Evolutionary conservation across 2,329 filamentous ascomycete genomes (phyloP), one percentile per base, ranked within the genome.

Genomic region (Chrysosporium queenslandicum): DNA sequence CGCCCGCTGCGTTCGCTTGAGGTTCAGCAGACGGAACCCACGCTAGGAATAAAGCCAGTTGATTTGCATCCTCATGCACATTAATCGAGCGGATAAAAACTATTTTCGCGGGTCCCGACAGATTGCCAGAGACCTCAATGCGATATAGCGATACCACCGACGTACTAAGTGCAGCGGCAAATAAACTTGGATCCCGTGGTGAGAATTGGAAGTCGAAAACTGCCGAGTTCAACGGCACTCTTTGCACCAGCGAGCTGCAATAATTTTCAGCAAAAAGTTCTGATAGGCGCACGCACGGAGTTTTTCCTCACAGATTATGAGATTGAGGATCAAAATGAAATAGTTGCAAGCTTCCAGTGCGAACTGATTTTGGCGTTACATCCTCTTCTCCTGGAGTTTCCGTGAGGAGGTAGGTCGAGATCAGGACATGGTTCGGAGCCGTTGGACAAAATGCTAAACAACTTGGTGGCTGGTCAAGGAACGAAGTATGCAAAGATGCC

Each of bases 131-230:
- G 43, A 14, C 43, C 30, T 58, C 59, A 34, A 67, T 56, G 12
- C 65, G 60, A 42, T 74, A 74, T 7, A 73, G 55, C 4, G 65
- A 58, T 2, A 68, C 60, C 16, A 60, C 41, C 84, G 69, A 57
- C 66, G 85, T 87, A 56, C 88, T 95, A 1, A 86, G 87, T 7
- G 87, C 87, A 2, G 84, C 81, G 8, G 82, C 88, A 50, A 94
- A 76, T 2, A 85, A 69, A 27, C 76, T 74, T 46, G 68, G 70
- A 50, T 74, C 65, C 48, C 69, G 63, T 1, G 78, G 80, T 55
- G 83, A 80, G 66, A 96, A 97, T 60, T 90, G 87, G 27, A 96
- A 73, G 64, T 96, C 90, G 50, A 96, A 77, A 25, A 96, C 77
- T 4, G 87, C 90, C 49, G 82, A 87, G 3, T 81, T 77, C 20